Conservation (phyloP, 306 rosid genomes). For the Prunus mume region DNA sequence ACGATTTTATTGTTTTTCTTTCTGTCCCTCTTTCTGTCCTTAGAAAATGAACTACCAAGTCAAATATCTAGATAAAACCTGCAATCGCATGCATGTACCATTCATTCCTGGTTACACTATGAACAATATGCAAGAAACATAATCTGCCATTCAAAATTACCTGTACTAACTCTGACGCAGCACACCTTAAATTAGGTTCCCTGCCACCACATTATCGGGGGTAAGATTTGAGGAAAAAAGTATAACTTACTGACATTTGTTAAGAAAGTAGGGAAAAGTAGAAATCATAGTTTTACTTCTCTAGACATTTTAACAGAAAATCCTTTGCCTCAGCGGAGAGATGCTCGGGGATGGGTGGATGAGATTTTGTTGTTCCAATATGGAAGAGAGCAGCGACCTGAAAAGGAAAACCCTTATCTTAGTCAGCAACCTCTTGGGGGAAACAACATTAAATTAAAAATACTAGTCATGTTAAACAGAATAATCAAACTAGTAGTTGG, state of each 20-base stretch:
- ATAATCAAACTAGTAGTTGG: slow-evolving; percentile 12
- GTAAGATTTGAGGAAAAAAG: not conserved
- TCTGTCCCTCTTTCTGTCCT: no score
- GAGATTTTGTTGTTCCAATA: slow-evolving; percentile 88
- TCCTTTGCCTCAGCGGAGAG: slow-evolving; percentile 83
- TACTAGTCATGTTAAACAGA: not conserved
- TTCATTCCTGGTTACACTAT: not conserved
- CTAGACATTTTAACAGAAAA: slow-evolving; percentile 81
- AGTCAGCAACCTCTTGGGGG: slow-evolving; percentile 18
- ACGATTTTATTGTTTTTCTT: not conserved
- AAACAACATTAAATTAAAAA: slow-evolving; percentile 5
- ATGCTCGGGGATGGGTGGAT: slow-evolving; percentile 94
- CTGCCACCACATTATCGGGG: slow-evolving; percentile 54
- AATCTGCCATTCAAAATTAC: slow-evolving; percentile 35
- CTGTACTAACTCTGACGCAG: slow-evolving; percentile 79
- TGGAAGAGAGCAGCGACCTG: slow-evolving; percentile 91
- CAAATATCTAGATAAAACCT: not conserved
- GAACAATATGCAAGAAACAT: slow-evolving; percentile 5
- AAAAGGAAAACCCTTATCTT: slow-evolving; percentile 26
- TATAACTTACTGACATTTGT: not conserved
- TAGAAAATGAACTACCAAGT: not conserved
- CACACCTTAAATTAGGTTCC: slow-evolving; percentile 78
- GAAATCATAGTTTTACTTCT: slow-evolving; percentile 48
- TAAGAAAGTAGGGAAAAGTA: not conserved
- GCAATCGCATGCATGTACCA: not conserved